Evolutionary conservation across 768 basidiomycete genomes (phyloP).

Genomic region (Tephrocybe sp.): DNA sequence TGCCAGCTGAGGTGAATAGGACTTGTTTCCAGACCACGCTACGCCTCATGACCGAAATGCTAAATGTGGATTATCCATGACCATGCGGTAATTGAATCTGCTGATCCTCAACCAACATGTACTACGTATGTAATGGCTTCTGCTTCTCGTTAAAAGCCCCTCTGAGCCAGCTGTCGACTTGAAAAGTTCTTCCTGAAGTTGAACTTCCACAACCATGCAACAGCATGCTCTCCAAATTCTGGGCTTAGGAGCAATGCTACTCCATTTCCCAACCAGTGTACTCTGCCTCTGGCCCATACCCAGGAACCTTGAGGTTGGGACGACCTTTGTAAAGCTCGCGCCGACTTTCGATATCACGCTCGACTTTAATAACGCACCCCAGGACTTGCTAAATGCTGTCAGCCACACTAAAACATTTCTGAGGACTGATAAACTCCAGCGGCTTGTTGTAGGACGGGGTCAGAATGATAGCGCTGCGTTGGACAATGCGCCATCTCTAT

Average conservation of each 20-base stretch:
- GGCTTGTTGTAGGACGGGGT: slow-evolving; percentile 60
- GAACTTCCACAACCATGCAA: slow-evolving; percentile 2
- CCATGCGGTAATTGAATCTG: slow-evolving; percentile 1
- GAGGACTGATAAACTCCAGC: slow-evolving; percentile 51
- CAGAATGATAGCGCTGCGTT: slow-evolving; percentile 39
- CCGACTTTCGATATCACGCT: slow-evolving; percentile 48
- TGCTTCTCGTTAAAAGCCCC: too few species aligned
- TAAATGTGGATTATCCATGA: neutral
- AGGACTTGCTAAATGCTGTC: slow-evolving; percentile 59
- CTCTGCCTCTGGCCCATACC: slow-evolving; percentile 49
- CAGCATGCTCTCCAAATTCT: neutral
- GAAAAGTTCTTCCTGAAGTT: neutral
- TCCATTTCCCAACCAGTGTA: slow-evolving; percentile 8
- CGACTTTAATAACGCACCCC: slow-evolving; percentile 39
- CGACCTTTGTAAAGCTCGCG: slow-evolving; percentile 43
- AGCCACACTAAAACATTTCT: slow-evolving; percentile 42
- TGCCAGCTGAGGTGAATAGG: too few species aligned
- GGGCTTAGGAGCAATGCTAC: neutral
- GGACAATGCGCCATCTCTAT: slow-evolving; percentile 36
- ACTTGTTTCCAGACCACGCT: too few species aligned
- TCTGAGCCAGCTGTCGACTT: neutral
- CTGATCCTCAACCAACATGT: too few species aligned
- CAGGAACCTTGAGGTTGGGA: slow-evolving; percentile 39
- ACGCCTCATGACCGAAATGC: too few species aligned
- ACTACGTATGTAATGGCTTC: too few species aligned